Evolutionary conservation across 2,329 filamentous ascomycete genomes (phyloP).

Genomic region (Pestalotiopsis fici): DNA sequence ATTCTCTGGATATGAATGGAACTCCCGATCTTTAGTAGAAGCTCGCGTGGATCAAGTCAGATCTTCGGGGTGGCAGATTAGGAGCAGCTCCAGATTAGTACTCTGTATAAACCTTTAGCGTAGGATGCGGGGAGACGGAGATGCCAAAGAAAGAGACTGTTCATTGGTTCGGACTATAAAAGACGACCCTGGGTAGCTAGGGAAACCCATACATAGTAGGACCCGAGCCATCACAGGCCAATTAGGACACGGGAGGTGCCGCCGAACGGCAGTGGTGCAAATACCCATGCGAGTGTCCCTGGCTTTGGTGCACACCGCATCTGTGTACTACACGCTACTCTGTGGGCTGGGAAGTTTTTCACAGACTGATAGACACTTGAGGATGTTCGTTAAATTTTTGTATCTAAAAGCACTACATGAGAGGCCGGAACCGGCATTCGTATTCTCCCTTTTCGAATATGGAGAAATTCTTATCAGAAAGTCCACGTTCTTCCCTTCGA

Average conservation of each 20-base stretch:
- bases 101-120: not conserved
- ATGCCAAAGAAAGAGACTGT: not conserved
- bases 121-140: not conserved
- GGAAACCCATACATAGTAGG: not conserved
- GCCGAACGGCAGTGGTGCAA: slow-evolving; percentile 16
- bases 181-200: not conserved
- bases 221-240: slow-evolving; percentile 14
- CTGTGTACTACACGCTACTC: too few relatives aligned
- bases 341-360: too few relatives aligned
- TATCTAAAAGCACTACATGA: too few relatives aligned
- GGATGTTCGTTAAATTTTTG: too few relatives aligned
- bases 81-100: too few relatives aligned
- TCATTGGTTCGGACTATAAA: slow-evolving; percentile 14
- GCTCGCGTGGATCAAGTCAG: not conserved
- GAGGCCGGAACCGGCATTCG: too few relatives aligned
- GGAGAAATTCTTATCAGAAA: too few relatives aligned
- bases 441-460: too few relatives aligned
- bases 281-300: not conserved
- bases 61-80: not conserved
- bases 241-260: slow-evolving; percentile 20
- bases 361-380: too few relatives aligned
- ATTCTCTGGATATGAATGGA: not conserved
- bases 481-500: too few relatives aligned
- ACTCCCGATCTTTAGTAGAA: not conserved
- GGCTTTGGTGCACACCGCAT: slow-evolving; percentile 9